Percentiles rank a stretch among this genome's conserved stretches.
Conservation (phyloP, 2,329 filamentous ascomycete genomes). For the Calonectria hongkongensis region DNA sequence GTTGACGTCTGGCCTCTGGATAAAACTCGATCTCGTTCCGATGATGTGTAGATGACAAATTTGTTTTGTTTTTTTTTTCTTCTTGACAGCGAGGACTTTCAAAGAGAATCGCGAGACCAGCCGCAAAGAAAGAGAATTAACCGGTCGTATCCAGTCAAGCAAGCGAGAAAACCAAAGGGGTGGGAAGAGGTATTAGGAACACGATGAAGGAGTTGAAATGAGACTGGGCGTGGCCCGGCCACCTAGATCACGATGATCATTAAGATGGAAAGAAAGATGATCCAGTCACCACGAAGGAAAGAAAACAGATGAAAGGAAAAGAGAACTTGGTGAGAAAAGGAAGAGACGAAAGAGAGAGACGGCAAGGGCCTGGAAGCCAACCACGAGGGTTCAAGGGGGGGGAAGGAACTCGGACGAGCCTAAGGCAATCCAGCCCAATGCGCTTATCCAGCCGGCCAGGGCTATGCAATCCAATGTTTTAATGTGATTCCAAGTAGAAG, state of each 20-base stretch:
- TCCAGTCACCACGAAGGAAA: conserved; percentile 47
- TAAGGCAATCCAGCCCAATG: conserved; percentile 40
- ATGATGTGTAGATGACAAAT: conserved; percentile 69
- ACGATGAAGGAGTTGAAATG: conserved; percentile 44
- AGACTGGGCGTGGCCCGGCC: conserved; percentile 51
- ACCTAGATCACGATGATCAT: conserved; percentile 52
- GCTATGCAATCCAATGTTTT: conserved; percentile 51
- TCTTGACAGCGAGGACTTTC: conserved; percentile 48
- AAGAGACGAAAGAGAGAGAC: conserved; percentile 40
- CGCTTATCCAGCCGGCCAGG: conserved; percentile 38
- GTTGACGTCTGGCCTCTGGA: conserved; percentile 3
- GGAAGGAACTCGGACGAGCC: conserved; percentile 44
- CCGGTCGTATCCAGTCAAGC: conserved; percentile 40
- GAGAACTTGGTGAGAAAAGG: conserved; percentile 37
- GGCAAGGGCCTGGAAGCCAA: conserved; percentile 31
- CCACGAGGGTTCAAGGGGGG: conserved; percentile 40
- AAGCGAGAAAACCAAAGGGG: conserved; percentile 28
- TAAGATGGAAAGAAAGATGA: conserved; percentile 50
- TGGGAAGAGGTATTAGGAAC: conserved; percentile 32
- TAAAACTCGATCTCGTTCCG: conserved; percentile 56
- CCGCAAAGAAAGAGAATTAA: conserved; percentile 45
- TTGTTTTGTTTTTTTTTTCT: conserved; percentile 41
- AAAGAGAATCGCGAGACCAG: conserved; percentile 61
- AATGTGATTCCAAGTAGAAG: conserved; percentile 48
- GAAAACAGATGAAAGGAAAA: conserved; percentile 43